phyloP scores from a whole-genome alignment of 108 stramenopile genomes.

The Nannochloropsis gaditana region DNA sequence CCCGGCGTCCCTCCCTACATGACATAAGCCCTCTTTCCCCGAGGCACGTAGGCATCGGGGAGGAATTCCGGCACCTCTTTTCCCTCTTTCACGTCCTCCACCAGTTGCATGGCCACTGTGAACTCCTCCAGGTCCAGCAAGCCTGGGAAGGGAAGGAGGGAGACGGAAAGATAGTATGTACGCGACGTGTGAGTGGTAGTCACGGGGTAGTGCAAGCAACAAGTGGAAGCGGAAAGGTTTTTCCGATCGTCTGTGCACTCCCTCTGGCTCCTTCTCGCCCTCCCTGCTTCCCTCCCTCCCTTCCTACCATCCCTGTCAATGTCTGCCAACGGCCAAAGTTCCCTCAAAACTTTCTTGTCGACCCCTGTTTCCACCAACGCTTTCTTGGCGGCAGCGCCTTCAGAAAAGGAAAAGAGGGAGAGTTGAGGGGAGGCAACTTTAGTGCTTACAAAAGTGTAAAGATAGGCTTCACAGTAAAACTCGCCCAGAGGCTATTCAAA shows the following conservation, averaged over 20 bases:
- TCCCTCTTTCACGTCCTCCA: slow-evolving; percentile 47
- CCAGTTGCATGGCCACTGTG: slow-evolving; percentile 53
- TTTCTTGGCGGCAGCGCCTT: neutral
- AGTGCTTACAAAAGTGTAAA: too few species aligned
- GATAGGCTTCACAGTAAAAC: too few species aligned
- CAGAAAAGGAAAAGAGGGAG: neutral
- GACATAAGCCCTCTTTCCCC: slow-evolving; percentile 29
- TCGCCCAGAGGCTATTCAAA: too few species aligned
- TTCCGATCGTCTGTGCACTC: neutral
- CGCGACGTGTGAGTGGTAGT: neutral
- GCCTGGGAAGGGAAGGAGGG: slow-evolving; percentile 22
- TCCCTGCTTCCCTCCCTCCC: neutral
- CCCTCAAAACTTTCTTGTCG: neutral
- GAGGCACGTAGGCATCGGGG: slow-evolving; percentile 44
- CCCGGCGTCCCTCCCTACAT: neutral
- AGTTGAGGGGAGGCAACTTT: neutral
- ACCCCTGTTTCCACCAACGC: slow-evolving; percentile 28
- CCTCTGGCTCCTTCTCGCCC: neutral
- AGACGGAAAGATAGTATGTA: too few species aligned
- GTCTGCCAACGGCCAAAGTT: slow-evolving; percentile 37
- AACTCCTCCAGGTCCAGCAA: slow-evolving; percentile 54
- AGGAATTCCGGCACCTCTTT: slow-evolving; percentile 49
- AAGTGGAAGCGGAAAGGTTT: neutral
- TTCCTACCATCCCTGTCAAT: slow-evolving; percentile 23
- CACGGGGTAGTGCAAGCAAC: neutral